phyloP scores from a whole-genome alignment of 2,329 filamentous ascomycete species.

The Zymoseptoria tritici region DNA sequence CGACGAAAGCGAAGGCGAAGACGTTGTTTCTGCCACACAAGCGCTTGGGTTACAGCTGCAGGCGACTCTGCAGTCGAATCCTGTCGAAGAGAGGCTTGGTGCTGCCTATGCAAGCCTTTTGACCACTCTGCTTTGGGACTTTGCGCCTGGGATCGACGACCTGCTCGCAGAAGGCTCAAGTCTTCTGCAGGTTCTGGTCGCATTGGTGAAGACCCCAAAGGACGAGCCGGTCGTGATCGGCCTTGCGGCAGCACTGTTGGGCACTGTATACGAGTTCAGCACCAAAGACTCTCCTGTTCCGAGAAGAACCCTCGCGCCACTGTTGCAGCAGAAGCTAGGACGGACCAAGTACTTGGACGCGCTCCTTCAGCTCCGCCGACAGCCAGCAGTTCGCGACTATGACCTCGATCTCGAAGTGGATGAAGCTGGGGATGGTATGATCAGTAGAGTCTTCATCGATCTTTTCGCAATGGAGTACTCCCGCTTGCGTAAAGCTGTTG shows the following conservation, averaged over 20 bases:
- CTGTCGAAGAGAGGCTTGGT: conserved; percentile 67
- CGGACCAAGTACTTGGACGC: conserved; percentile 82
- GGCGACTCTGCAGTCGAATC: conserved; percentile 54
- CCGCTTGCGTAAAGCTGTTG: conserved; percentile 73
- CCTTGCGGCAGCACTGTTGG: conserved; percentile 74
- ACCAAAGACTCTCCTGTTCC: conserved; percentile 93
- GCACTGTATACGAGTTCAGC: conserved; percentile 91
- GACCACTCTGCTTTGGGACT: conserved; percentile 84
- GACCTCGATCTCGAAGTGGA: conserved; percentile 51
- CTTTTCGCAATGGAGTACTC: conserved; percentile 96
- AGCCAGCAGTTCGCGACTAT: conserved; percentile 77
- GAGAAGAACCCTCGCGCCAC: conserved; percentile 68
- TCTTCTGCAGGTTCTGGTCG: conserved; percentile 51
- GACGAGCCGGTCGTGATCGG: conserved; percentile 45
- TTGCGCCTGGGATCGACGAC: conserved; percentile 84
- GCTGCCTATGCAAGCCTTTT: conserved; percentile 87
- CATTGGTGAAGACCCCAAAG: conserved; percentile 53
- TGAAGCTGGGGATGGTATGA: conserved; percentile 15
- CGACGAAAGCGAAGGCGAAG: conserved; percentile 80
- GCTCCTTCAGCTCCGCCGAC: conserved; percentile 67
- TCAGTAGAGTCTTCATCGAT: conserved; percentile 79
- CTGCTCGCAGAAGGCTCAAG: conserved; percentile 88
- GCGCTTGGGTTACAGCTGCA: conserved; percentile 80
- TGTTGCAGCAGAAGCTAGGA: conserved; percentile 69
- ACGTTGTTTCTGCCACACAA: conserved; percentile 91